These are phyloP conservation scores for Melocanna baccifera DNA, from an alignment of 176 grass and related monocot genomes.

Conservation along the genomic window DNA sequence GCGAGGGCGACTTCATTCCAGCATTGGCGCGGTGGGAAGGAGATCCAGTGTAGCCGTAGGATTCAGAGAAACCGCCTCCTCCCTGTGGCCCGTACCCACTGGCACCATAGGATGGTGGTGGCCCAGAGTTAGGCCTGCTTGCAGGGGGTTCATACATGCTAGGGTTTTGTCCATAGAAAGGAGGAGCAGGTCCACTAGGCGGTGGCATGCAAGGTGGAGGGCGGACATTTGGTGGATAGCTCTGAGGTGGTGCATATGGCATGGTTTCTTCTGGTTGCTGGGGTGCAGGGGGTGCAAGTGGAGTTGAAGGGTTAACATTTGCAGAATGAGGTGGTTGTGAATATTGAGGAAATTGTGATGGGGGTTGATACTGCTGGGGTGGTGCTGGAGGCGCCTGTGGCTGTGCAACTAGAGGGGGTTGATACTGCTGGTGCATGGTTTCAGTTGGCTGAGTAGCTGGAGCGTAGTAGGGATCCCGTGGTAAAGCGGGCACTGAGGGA, in stretches of 20 bases:
- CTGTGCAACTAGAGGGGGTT: slow-evolving; percentile 43
- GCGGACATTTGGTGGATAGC: slow-evolving; percentile 47
- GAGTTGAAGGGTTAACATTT: slow-evolving; percentile 40
- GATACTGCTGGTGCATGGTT: slow-evolving; percentile 58
- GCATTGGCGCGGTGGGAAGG: slow-evolving; percentile 61
- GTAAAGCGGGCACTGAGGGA: slow-evolving; percentile 34
- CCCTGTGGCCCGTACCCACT: slow-evolving; percentile 55
- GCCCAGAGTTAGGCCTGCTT: slow-evolving; percentile 43
- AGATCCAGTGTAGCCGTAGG: slow-evolving; percentile 61
- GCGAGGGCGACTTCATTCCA: slow-evolving; percentile 49
- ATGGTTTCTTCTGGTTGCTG: slow-evolving; percentile 58
- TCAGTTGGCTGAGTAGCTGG: slow-evolving; percentile 47
- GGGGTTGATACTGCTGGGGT: slow-evolving; percentile 43
- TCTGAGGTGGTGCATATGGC: slow-evolving; percentile 50
- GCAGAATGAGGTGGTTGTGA: slow-evolving; percentile 38
- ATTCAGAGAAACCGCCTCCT: slow-evolving; percentile 54
- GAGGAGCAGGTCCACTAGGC: slow-evolving; percentile 48
- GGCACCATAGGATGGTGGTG: slow-evolving; percentile 48
- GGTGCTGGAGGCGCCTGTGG: slow-evolving; percentile 42
- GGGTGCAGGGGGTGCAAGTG: slow-evolving; percentile 32
- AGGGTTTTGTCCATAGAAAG: slow-evolving; percentile 62
- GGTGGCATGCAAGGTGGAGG: slow-evolving; percentile 59
- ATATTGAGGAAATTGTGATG: slow-evolving; percentile 55
- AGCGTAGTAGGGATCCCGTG: slow-evolving; percentile 49
- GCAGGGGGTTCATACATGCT: slow-evolving; percentile 54